phyloP scores from a whole-genome alignment of 108 stramenopile species.

The Ochromonas danica region DNA sequence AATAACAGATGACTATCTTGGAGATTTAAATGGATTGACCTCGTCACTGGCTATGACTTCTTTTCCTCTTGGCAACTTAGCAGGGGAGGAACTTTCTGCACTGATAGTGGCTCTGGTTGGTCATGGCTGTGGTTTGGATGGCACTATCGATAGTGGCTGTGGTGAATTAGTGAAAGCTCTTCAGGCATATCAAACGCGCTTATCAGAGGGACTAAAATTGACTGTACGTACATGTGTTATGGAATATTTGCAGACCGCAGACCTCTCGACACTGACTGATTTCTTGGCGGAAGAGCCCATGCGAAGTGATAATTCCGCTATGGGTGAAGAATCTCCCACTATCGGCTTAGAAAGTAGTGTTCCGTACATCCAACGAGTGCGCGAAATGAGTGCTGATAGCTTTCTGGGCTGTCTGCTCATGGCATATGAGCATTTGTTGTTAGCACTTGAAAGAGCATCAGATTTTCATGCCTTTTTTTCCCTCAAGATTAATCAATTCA shows the following conservation, averaged over 20 bases:
- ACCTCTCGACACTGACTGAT: neutral
- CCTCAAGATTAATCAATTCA: neutral
- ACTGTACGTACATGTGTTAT: conserved; percentile 28
- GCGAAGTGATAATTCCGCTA: neutral
- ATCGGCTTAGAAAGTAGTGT: neutral
- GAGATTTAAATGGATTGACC: no score
- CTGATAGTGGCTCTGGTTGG: no score
- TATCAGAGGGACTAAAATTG: neutral
- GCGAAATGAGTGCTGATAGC: conserved; percentile 22
- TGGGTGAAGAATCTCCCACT: neutral
- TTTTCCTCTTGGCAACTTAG: no score
- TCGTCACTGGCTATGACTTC: no score
- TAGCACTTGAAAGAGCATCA: neutral
- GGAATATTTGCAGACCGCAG: conserved; percentile 9
- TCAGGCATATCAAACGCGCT: neutral
- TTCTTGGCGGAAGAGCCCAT: neutral
- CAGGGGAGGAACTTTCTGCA: no score
- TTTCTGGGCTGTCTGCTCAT: conserved; percentile 21
- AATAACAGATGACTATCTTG: no score
- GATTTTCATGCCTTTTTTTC: neutral
- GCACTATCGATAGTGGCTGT: no score
- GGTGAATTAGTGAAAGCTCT: no score
- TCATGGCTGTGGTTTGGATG: no score
- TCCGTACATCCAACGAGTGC: conserved; percentile 11
- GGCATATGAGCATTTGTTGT: conserved; percentile 7